A percentile compares a stretch with the other conserved stretches of the same genome.
phyloP scores from a whole-genome alignment of 257 asterid genomes.

The Capsicum rhomboideum region DNA sequence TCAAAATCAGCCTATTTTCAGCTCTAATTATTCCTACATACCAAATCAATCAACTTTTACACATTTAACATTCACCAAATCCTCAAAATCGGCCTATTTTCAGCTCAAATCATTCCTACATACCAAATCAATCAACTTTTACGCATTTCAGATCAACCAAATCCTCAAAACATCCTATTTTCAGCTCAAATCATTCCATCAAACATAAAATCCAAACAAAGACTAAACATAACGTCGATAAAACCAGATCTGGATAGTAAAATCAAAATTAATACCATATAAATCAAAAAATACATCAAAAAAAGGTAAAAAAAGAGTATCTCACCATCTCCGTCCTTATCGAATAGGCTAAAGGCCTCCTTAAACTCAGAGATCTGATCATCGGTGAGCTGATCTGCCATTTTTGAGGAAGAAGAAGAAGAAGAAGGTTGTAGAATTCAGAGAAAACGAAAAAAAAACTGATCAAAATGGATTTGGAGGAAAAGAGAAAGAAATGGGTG shows the following conservation, averaged over 20 bases:
- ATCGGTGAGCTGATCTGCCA: slow-evolving; percentile 13
- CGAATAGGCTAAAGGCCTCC: slow-evolving; percentile 13
- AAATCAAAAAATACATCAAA: neutral
- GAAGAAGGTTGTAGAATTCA: neutral
- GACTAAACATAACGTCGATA: neutral
- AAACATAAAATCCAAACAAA: neutral
- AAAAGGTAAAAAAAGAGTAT: neutral
- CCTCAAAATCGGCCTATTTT: too few relatives aligned
- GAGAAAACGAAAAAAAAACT: neutral
- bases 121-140: too few relatives aligned
- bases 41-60: too few relatives aligned
- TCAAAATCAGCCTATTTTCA: neutral
- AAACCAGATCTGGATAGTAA: neutral
- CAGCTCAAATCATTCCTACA: too few relatives aligned
- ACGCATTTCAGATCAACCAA: too few relatives aligned
- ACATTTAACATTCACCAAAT: too few relatives aligned
- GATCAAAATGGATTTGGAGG: neutral
- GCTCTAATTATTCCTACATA: too few relatives aligned
- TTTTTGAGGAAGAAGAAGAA: neutral
- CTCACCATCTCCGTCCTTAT: slow-evolving; percentile 13
- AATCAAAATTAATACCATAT: neutral
- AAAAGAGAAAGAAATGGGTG: neutral
- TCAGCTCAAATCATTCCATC: neutral
- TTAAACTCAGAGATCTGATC: slow-evolving; percentile 14
- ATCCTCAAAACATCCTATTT: too few relatives aligned